Conservation (phyloP, 495 filamentous ascomycete genomes). For the Penicillium malachiteum region DNA sequence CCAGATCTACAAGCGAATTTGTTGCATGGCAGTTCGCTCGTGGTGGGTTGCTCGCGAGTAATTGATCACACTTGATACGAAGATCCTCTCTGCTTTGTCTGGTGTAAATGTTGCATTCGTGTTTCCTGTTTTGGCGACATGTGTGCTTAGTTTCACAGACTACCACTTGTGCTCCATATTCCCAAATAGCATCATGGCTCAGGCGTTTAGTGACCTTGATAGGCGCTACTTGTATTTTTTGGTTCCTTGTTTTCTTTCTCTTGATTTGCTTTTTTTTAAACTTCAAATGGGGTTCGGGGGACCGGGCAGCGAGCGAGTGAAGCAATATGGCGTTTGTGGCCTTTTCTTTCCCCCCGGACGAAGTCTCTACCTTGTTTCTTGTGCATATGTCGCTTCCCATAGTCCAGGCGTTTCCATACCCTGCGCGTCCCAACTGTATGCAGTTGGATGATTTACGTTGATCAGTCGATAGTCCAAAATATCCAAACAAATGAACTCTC, state of each 20-base stretch:
- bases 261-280: slow-evolving; percentile 1
- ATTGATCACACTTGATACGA: neutral
- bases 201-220: slow-evolving; percentile 19
- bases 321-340: slow-evolving; percentile 25
- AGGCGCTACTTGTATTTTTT: neutral
- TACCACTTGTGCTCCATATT: neutral
- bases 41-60: slow-evolving; percentile 51
- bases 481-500: slow-evolving; percentile 5
- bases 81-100: neutral
- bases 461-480: slow-evolving; percentile 15
- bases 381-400: slow-evolving; percentile 18
- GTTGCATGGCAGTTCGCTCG: slow-evolving; percentile 65
- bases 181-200: slow-evolving; percentile 31
- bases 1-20: slow-evolving; percentile 75
- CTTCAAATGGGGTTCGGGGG: slow-evolving; percentile 18
- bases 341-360: slow-evolving; percentile 18
- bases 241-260: slow-evolving; percentile 3
- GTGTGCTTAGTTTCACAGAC: neutral
- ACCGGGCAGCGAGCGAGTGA: slow-evolving; percentile 24
- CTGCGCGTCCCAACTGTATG: slow-evolving; percentile 9
- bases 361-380: slow-evolving; percentile 11
- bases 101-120: neutral
- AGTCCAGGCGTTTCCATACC: slow-evolving; percentile 22
- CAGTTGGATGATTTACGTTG: slow-evolving; percentile 10
- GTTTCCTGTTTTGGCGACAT: neutral